Base-by-base conservation (phyloP, 257 asterid species). In the Plantago major region DNA sequence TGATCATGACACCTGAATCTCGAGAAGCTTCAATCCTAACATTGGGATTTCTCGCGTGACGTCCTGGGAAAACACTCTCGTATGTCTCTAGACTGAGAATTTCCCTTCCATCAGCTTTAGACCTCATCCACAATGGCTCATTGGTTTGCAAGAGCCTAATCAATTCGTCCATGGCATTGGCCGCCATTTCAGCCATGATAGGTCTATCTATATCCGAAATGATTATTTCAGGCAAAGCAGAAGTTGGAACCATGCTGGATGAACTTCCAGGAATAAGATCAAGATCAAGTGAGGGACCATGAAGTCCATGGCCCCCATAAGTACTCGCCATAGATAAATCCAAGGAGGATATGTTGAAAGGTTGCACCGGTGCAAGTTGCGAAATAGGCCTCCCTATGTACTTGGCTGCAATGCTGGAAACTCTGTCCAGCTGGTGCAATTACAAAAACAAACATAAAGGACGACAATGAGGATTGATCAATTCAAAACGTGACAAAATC, bases 361-460 rank as follows among this genome's bases (percentile, higher is more conserved):
- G 96, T 57, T 89, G 97, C 66, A 89, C 83, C 0, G 94, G 96
- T 58, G 97, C 90, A 15, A 93, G 83, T 63, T 93, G 97, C 3
- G 99, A 83, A 28, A 93, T 85, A 3, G 99, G 97, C 82, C 99
- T 79, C 9, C 99, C 99, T 56, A 89, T 85, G 76, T 93, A 89
- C 81, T 87, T 89, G 1, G 99, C 95, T 8, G 99, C 99, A 64
- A 89, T 79, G 75, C 95, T 87, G 0, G 97, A 93, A 51, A 87
- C 83, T 80, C 87, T 87, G 65, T 85, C 97, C 42, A 89, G 84
- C 99, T 92, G 42, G 57, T 51, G 40, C 49, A 9, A 11, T 58
- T 9, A 10, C 62, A 71, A 65, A 52, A 10, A 10, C 7, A n/a
- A 62, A 14, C 15, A n/a, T 18, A 79, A n/a, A 19, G 28, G 33